phyloP scores from a whole-genome alignment of 2,329 filamentous ascomycete species.

The Fusarium pilosicola region DNA sequence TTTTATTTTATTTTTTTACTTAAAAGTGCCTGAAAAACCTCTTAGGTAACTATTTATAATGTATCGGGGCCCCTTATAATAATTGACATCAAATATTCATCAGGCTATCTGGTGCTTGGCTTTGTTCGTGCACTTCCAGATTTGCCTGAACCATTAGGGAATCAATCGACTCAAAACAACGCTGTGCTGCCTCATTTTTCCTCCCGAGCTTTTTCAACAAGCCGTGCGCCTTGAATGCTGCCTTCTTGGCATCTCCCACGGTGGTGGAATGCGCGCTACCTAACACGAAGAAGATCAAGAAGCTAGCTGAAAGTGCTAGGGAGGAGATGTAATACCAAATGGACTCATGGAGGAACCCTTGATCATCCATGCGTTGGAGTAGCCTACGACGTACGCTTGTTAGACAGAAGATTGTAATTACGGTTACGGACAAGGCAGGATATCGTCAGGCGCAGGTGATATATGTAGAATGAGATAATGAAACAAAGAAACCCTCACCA shows the following conservation, averaged over 20 bases:
- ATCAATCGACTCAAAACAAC: neutral
- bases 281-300: neutral
- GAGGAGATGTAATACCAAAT: neutral
- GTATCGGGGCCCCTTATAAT: no score
- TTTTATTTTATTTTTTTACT: no score
- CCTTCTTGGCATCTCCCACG: neutral
- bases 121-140: neutral
- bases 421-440: neutral
- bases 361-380: neutral
- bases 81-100: neutral
- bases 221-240: neutral
- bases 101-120: neutral
- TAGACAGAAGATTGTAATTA: neutral
- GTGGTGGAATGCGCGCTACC: neutral
- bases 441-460: neutral
- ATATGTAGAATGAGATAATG: neutral
- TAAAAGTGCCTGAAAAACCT: no score
- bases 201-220: neutral
- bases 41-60: no score
- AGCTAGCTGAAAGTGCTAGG: neutral
- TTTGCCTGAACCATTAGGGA: neutral
- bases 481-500: neutral
- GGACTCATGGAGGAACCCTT: neutral
- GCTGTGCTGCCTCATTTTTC: neutral
- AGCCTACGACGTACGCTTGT: neutral